phyloP scores from a whole-genome alignment of 495 filamentous ascomycete species.

The Friedmanniomyces endolithicus region DNA sequence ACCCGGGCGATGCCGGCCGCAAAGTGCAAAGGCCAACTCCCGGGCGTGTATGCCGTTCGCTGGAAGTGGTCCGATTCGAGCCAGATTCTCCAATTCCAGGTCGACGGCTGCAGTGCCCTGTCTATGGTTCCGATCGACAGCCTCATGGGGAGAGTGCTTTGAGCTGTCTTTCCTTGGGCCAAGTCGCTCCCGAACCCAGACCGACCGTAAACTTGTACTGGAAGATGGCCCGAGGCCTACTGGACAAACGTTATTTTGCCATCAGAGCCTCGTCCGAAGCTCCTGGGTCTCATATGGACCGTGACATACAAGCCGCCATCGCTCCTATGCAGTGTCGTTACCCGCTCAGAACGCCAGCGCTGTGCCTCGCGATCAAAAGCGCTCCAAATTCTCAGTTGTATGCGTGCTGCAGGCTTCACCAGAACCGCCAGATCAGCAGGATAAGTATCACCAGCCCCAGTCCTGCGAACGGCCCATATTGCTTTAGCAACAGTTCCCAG shows the following conservation, averaged over 20 bases:
- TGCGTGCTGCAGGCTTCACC: neutral
- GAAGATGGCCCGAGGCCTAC: neutral
- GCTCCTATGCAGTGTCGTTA: neutral
- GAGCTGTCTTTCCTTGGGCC: conserved; percentile 4
- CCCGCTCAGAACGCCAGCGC: neutral
- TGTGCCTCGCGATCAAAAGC: neutral
- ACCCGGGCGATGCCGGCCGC: too few species aligned
- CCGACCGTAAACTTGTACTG: neutral
- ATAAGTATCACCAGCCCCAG: conserved; percentile 17
- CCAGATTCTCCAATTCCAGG: neutral
- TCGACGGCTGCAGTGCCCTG: neutral
- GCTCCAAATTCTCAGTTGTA: neutral
- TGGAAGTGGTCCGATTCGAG: too few species aligned
- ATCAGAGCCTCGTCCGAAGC: neutral
- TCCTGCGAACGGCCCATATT: conserved; percentile 33
- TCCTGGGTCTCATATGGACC: conserved; percentile 6
- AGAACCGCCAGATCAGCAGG: conserved; percentile 18
- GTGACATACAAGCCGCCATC: neutral
- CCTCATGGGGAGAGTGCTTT: neutral
- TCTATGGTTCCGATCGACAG: neutral
- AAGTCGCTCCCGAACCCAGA: neutral
- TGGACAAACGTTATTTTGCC: neutral
- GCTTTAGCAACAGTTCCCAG: conserved; percentile 92
- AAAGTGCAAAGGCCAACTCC: too few species aligned
- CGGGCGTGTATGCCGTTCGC: too few species aligned